phyloP scores from a whole-genome alignment of 331 rosid species.

The Pyracantha coccinea region DNA sequence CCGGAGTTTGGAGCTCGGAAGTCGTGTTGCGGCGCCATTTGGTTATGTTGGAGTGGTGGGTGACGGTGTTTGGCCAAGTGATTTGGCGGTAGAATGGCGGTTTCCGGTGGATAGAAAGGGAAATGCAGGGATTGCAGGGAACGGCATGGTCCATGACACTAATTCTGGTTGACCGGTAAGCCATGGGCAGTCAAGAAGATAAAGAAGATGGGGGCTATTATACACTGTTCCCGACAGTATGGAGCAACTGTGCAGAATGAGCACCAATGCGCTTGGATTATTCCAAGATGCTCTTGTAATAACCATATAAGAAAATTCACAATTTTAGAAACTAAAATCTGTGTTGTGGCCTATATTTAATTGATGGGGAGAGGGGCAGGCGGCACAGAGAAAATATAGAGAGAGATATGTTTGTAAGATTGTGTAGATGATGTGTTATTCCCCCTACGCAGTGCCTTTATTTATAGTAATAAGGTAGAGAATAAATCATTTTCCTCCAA shows the following conservation, averaged over 20 bases:
- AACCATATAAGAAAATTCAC: no score
- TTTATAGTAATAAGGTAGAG: no score
- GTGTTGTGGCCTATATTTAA: no score
- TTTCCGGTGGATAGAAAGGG: constrained; percentile 1
- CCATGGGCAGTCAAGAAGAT: neutral
- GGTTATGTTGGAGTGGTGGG: constrained; percentile 9
- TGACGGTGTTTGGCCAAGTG: neutral
- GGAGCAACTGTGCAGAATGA: neutral
- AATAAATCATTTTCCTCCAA: no score
- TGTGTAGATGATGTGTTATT: no score
- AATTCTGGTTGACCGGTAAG: neutral
- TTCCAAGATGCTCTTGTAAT: neutral
- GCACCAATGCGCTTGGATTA: neutral
- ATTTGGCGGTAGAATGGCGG: constrained; percentile 12
- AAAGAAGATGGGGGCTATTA: neutral
- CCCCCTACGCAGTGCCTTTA: no score
- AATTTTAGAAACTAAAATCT: no score
- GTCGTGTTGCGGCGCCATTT: constrained; percentile 22
- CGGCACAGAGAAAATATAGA: no score
- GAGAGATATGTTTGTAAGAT: no score
- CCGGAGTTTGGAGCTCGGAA: constrained; percentile 54
- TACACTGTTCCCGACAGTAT: neutral
- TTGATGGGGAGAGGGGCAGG: no score
- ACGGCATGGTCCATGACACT: constrained; percentile 49
- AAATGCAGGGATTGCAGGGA: constrained; percentile 31